Conservation (phyloP, 2,329 filamentous ascomycete species). For the Decorospora gaudefroyi region DNA sequence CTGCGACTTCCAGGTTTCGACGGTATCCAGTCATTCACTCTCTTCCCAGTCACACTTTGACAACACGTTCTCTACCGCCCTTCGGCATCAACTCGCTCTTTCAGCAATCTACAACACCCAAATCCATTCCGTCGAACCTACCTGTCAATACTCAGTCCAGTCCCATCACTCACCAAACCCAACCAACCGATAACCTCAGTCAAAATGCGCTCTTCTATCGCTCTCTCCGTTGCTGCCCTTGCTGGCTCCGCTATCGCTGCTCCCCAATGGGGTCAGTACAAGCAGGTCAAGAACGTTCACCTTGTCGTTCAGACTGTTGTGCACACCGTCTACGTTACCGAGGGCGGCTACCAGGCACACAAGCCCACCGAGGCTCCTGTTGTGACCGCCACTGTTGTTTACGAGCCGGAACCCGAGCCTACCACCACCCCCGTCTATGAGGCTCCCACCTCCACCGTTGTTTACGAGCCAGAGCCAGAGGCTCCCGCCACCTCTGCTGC, state of each 20-base stretch:
- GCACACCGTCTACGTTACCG: slow-evolving; percentile 33
- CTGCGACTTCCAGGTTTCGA: slow-evolving; percentile 45
- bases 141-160: slow-evolving; percentile 19
- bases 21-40: slow-evolving; percentile 35
- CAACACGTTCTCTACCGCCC: slow-evolving; percentile 40
- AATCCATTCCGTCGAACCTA: slow-evolving; percentile 26
- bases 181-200: slow-evolving; percentile 21
- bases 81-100: slow-evolving; percentile 35
- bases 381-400: slow-evolving; percentile 1
- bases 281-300: slow-evolving; percentile 28
- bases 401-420: slow-evolving; percentile 10
- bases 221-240: slow-evolving; percentile 36
- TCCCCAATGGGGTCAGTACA: slow-evolving; percentile 23
- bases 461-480: too few relatives aligned
- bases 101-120: slow-evolving; percentile 16
- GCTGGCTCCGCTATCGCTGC: slow-evolving; percentile 38
- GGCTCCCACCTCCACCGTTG: slow-evolving; percentile 11
- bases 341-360: slow-evolving; percentile 17
- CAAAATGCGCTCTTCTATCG: slow-evolving; percentile 38
- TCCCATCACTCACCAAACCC: slow-evolving; percentile 11
- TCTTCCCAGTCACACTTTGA: slow-evolving; percentile 38
- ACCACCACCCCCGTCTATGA: slow-evolving; percentile 11
- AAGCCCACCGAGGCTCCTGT: slow-evolving; percentile 4
- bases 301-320: slow-evolving; percentile 37
- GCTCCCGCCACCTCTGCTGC: slow-evolving; percentile 8